Evolutionary conservation across 306 rosid species (phyloP).

Genomic region (Boehmeria nivea): DNA sequence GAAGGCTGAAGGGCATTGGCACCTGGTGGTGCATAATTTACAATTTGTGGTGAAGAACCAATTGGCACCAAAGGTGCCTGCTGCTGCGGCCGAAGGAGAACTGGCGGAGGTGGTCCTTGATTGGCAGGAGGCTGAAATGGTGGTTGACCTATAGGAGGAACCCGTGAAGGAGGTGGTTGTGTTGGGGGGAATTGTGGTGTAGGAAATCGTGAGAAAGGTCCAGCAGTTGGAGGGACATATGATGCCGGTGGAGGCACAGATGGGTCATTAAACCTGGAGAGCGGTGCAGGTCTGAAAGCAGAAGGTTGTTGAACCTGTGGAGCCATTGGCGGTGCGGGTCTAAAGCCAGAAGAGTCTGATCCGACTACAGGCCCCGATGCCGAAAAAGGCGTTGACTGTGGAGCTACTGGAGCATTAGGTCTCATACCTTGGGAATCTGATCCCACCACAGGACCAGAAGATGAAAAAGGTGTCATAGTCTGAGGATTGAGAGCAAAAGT

Average conservation of each 20-base stretch:
- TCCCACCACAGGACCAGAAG: conserved; percentile 67
- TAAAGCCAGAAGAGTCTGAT: conserved; percentile 49
- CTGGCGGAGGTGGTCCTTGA: conserved; percentile 45
- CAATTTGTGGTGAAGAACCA: conserved; percentile 58
- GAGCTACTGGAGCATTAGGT: conserved; percentile 46
- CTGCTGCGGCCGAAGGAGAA: conserved; percentile 40
- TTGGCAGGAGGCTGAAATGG: conserved; percentile 34
- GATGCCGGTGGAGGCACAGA: conserved; percentile 61
- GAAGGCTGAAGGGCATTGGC: conserved; percentile 39
- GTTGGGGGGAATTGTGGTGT: conserved; percentile 46
- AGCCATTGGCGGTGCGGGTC: conserved; percentile 47
- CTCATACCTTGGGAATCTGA: conserved; percentile 46
- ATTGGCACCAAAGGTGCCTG: conserved; percentile 56
- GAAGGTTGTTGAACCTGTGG: conserved; percentile 31
- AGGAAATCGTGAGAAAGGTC: conserved; percentile 52
- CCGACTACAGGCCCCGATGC: conserved; percentile 67
- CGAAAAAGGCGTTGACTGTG: conserved; percentile 62
- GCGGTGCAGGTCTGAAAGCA: conserved; percentile 60
- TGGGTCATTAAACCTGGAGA: conserved; percentile 66
- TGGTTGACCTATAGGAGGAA: conserved; percentile 49
- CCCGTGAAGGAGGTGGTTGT: conserved; percentile 35
- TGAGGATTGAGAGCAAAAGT: conserved; percentile 55
- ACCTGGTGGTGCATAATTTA: conserved; percentile 35
- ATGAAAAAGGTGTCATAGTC: conserved; percentile 59
- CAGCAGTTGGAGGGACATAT: conserved; percentile 39